phyloP scores from a whole-genome alignment of 257 asterid species.

The Marsdenia floribunda region DNA sequence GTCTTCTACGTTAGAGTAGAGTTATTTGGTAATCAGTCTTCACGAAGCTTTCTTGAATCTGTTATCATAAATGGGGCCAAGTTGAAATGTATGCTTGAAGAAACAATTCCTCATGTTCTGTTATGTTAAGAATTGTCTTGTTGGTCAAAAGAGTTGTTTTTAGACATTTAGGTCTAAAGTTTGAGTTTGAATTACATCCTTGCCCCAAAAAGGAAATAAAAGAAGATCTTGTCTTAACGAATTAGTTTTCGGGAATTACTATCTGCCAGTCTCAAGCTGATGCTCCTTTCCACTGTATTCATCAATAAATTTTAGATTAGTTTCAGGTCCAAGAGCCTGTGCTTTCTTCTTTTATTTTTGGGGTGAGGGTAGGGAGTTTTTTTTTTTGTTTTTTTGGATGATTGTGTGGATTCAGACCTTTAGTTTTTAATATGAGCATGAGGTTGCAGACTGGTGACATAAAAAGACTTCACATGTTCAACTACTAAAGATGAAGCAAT shows the following conservation, averaged over 20 bases:
- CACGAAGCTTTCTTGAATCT: background rate
- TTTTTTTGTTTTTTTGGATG: background rate
- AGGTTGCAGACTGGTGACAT: background rate
- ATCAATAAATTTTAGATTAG: background rate
- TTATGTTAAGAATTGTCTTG: background rate
- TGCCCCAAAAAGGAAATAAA: no score
- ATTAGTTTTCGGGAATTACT: no score
- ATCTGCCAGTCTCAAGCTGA: background rate
- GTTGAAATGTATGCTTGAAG: background rate
- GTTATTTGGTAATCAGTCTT: background rate
- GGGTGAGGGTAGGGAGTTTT: background rate
- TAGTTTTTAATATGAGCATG: slow-evolving; percentile 1
- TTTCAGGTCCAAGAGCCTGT: no score
- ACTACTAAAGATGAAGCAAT: background rate
- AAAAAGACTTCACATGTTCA: background rate
- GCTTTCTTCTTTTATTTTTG: background rate
- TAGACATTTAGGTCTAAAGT: background rate
- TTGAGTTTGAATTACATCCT: background rate
- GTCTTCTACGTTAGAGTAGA: background rate
- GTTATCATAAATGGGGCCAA: background rate
- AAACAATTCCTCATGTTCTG: background rate
- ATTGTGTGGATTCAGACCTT: background rate
- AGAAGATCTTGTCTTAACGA: no score
- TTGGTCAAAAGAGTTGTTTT: background rate
- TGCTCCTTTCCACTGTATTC: background rate